These are phyloP conservation scores for Lepidium sativum DNA, from an alignment of 345 rosid species.

Conservation along the genomic window DNA sequence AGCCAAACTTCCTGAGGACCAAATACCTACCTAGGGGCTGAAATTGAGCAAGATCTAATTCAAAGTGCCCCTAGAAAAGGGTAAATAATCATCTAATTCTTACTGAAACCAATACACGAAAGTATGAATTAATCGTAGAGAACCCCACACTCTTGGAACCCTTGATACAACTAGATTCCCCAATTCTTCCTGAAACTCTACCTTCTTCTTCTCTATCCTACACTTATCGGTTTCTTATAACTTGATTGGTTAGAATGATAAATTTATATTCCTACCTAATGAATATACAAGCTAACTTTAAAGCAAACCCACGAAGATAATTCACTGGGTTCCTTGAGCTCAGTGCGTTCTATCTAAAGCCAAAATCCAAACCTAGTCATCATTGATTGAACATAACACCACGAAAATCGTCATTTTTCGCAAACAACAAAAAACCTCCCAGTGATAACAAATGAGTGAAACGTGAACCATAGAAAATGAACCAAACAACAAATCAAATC, in stretches of 20 bases:
- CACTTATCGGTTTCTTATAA: background rate
- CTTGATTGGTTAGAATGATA: background rate
- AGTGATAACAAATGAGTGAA: background rate
- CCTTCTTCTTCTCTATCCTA: background rate
- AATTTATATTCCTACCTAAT: background rate
- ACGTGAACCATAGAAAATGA: background rate
- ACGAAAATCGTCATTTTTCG: background rate
- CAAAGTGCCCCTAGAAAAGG: background rate
- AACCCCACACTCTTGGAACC: background rate
- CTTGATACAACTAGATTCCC: background rate
- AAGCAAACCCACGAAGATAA: background rate
- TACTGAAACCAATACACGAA: background rate
- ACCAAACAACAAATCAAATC: background rate
- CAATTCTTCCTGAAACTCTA: background rate
- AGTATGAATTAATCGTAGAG: background rate
- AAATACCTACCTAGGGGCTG: background rate
- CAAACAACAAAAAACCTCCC: background rate
- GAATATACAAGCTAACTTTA: background rate
- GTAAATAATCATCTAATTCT: background rate
- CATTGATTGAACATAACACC: background rate
- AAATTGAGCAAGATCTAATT: background rate
- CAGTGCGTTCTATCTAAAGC: background rate
- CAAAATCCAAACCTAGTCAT: background rate
- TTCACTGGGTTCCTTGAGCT: background rate
- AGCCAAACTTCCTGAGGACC: background rate